These are phyloP conservation scores for Aschersonia sp. DNA, from an alignment of 2,329 filamentous ascomycete species.

Conservation along the genomic window DNA sequence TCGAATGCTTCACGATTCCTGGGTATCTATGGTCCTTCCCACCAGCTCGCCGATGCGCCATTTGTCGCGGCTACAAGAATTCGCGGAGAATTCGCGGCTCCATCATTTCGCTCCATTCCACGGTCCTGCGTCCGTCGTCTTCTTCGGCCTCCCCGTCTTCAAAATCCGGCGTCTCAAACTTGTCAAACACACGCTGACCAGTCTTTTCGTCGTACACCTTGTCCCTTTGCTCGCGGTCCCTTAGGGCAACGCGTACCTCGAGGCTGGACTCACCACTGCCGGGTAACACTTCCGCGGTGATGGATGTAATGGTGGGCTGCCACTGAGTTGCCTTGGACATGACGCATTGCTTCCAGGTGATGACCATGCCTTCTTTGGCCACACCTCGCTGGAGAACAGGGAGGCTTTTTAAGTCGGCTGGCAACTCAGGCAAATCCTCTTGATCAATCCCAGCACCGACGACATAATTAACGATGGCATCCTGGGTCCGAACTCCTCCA, in stretches of 20 bases:
- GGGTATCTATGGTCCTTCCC: background rate
- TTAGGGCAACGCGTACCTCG: slow-evolving; percentile 50
- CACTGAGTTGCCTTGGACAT: slow-evolving; percentile 49
- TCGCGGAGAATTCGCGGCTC: slow-evolving; percentile 57
- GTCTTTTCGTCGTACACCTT: slow-evolving; percentile 50
- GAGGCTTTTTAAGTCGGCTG: slow-evolving; percentile 39
- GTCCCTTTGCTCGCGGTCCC: slow-evolving; percentile 47
- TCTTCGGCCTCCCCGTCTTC: slow-evolving; percentile 44
- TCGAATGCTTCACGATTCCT: background rate
- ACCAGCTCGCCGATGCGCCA: background rate
- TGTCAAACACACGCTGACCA: slow-evolving; percentile 60
- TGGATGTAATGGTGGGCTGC: slow-evolving; percentile 47
- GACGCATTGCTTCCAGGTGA: slow-evolving; percentile 53
- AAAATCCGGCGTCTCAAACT: slow-evolving; percentile 59
- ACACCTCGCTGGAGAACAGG: slow-evolving; percentile 32
- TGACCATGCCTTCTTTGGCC: slow-evolving; percentile 43
- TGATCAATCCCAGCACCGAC: background rate
- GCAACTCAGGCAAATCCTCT: slow-evolving; percentile 50
- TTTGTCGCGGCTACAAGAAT: slow-evolving; percentile 32
- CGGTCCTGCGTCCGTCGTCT: slow-evolving; percentile 46
- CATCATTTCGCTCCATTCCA: slow-evolving; percentile 48
- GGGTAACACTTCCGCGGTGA: slow-evolving; percentile 53
- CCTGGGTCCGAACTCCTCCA: slow-evolving; percentile 7
- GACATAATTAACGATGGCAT: background rate
- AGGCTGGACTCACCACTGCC: slow-evolving; percentile 37